Percentiles rank a stretch among this genome's conserved stretches.
phyloP scores from a whole-genome alignment of 1,284 basidiomycete genomes.

The Papiliotrema flavescens region DNA sequence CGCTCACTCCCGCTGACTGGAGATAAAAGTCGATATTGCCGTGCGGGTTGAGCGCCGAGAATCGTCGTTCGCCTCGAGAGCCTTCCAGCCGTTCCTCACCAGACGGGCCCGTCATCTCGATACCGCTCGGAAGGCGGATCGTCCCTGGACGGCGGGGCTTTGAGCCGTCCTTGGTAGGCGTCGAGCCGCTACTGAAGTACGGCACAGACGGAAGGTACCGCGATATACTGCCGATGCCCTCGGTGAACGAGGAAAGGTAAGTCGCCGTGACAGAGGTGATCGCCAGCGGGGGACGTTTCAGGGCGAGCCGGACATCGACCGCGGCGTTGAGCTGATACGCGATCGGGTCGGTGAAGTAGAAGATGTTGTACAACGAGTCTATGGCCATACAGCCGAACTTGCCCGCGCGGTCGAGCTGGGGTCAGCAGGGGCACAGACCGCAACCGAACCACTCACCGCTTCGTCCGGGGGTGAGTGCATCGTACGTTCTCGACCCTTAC shows the following conservation, averaged over 20 bases:
- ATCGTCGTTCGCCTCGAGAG: conserved; percentile 43
- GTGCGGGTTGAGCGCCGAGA: conserved; percentile 49
- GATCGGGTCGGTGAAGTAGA: conserved; percentile 55
- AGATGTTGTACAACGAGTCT: conserved; percentile 55
- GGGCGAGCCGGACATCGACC: conserved; percentile 43
- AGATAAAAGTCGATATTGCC: conserved; percentile 49
- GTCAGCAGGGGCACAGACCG: conserved; percentile 2
- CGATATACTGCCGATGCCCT: conserved; percentile 29
- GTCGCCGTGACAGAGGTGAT: conserved; percentile 51
- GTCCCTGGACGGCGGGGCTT: conserved; percentile 34
- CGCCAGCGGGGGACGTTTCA: conserved; percentile 47
- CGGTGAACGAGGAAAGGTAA: conserved; percentile 42
- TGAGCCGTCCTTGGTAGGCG: conserved; percentile 12
- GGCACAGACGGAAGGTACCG: conserved; percentile 38
- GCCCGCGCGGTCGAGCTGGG: conserved; percentile 51
- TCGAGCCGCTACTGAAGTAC: conserved; percentile 7
- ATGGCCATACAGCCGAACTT: conserved; percentile 55
- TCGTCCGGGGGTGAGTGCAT: conserved; percentile 53
- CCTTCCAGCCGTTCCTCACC: conserved; percentile 42
- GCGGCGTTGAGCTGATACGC: conserved; percentile 49
- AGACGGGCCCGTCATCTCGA: conserved; percentile 44
- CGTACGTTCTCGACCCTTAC: conserved; percentile 53
- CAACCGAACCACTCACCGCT: conserved; percentile 39
- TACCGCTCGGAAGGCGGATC: conserved; percentile 38
- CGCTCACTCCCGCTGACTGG: conserved; percentile 43